phyloP scores from a whole-genome alignment of 2,329 filamentous ascomycete genomes.

The Plectosphaerella cucumerina region DNA sequence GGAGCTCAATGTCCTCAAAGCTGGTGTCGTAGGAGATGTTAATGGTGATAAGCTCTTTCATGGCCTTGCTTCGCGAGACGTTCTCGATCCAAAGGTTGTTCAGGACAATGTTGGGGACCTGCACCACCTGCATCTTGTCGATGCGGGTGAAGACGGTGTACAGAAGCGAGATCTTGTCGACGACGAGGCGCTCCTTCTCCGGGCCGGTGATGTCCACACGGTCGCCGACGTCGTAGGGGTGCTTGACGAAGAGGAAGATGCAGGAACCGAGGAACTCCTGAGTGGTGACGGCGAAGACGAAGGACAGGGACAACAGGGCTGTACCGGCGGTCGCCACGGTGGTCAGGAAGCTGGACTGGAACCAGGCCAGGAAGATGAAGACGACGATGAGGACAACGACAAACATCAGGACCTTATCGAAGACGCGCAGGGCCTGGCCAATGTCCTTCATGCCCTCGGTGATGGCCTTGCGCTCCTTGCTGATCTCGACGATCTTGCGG shows the following conservation, averaged over 20 bases:
- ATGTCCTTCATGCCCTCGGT: slow-evolving; percentile 95
- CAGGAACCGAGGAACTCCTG: slow-evolving; percentile 97
- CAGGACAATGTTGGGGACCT: slow-evolving; percentile 84
- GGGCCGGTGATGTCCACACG: slow-evolving; percentile 72
- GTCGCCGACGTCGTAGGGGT: slow-evolving; percentile 94
- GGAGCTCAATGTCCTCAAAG: slow-evolving; percentile 83
- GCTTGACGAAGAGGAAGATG: slow-evolving; percentile 98
- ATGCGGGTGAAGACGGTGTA: slow-evolving; percentile 90
- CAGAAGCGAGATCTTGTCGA: slow-evolving; percentile 90
- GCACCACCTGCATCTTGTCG: slow-evolving; percentile 71
- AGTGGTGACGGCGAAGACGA: slow-evolving; percentile 86
- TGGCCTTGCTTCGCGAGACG: slow-evolving; percentile 82
- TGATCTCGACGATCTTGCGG: slow-evolving; percentile 77
- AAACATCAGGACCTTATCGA: slow-evolving; percentile 80
- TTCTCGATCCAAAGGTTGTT: slow-evolving; percentile 97
- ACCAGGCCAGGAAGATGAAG: slow-evolving; percentile 61
- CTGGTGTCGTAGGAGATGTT: slow-evolving; percentile 81
- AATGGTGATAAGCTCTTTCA: slow-evolving; percentile 80
- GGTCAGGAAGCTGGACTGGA: slow-evolving; percentile 18
- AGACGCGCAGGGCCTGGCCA: slow-evolving; percentile 84
- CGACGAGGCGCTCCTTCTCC: slow-evolving; percentile 51
- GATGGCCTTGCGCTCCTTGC: slow-evolving; percentile 83
- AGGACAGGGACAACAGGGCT: slow-evolving; percentile 89
- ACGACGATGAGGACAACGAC: slow-evolving; percentile 77
- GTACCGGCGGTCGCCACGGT: slow-evolving; percentile 89